phyloP scores from a whole-genome alignment of 768 basidiomycete genomes.

The Lanmaoa pseudosensibilis region DNA sequence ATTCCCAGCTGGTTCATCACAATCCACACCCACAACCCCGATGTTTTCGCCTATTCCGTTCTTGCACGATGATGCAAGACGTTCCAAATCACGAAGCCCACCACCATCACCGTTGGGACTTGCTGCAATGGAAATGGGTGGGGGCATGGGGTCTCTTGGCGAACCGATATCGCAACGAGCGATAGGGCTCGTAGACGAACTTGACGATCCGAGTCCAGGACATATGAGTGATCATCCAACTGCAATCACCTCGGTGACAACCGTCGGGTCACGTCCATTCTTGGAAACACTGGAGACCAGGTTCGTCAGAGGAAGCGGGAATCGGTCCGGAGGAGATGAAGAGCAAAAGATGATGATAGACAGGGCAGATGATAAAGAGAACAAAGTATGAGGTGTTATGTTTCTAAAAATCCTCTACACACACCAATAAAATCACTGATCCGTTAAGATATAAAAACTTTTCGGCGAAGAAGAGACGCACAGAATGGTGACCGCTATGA shows the following conservation, averaged over 20 bases:
- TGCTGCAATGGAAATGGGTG: conserved; percentile 35
- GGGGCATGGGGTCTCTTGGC: conserved; percentile 38
- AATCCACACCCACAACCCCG: conserved; percentile 70
- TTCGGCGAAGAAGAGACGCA: not conserved
- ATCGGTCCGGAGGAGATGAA: conserved; percentile 26
- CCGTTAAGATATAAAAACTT: not conserved
- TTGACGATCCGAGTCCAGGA: conserved; percentile 82
- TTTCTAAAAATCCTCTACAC: not conserved
- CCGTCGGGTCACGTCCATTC: conserved; percentile 46
- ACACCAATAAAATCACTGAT: not conserved
- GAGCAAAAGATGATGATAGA: conserved; percentile 42
- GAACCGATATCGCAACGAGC: conserved; percentile 44
- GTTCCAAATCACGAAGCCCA: conserved; percentile 77
- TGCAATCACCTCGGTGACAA: conserved; percentile 65
- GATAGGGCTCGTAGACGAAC: conserved; percentile 79
- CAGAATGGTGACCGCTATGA: conserved; percentile 29
- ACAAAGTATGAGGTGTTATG: conserved; percentile 44
- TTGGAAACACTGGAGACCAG: conserved; percentile 58
- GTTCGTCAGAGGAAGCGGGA: conserved; percentile 54
- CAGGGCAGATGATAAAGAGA: conserved; percentile 50
- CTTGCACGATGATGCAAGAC: conserved; percentile 78
- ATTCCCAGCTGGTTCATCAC: conserved; percentile 46
- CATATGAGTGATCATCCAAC: conserved; percentile 83
- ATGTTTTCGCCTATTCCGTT: conserved; percentile 88
- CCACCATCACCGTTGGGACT: conserved; percentile 72